A percentile compares a stretch with the other conserved stretches of the same genome.
phyloP scores from a whole-genome alignment of 2,329 filamentous ascomycete genomes.

The Diaporthe ilicicola region DNA sequence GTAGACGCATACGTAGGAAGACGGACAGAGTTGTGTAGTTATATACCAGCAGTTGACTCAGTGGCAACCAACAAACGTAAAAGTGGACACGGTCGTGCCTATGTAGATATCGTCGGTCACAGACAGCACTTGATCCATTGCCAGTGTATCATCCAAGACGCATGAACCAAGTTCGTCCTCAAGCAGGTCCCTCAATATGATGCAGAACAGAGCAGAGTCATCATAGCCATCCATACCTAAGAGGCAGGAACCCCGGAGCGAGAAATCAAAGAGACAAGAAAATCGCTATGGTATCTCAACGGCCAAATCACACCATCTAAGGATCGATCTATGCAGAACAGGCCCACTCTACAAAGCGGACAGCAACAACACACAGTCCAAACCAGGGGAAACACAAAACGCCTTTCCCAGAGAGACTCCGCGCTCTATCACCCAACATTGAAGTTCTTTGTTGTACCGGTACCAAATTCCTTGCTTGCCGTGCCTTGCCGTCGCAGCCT shows the following conservation, averaged over 20 bases:
- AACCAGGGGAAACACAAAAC: neutral
- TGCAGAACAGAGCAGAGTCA: neutral
- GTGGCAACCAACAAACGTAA: neutral
- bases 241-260: neutral
- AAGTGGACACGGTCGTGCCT: neutral
- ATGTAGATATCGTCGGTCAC: neutral
- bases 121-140: neutral
- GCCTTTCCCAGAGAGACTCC: conserved; percentile 7
- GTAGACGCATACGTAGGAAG: no score
- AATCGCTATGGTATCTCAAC: conserved; percentile 27
- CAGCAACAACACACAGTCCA: neutral
- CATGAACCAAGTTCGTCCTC: neutral
- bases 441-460: neutral
- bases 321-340: neutral
- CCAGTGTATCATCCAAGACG: neutral
- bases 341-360: neutral
- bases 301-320: neutral
- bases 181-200: neutral
- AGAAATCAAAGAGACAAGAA: neutral
- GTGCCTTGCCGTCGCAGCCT: neutral
- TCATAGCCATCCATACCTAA: no score
- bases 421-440: neutral
- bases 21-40: no score
- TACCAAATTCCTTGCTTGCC: no score
- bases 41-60: neutral